Evolutionary conservation across 441 rosid genomes (phyloP).

Genomic region (Bocquillonia castaneifolia): DNA sequence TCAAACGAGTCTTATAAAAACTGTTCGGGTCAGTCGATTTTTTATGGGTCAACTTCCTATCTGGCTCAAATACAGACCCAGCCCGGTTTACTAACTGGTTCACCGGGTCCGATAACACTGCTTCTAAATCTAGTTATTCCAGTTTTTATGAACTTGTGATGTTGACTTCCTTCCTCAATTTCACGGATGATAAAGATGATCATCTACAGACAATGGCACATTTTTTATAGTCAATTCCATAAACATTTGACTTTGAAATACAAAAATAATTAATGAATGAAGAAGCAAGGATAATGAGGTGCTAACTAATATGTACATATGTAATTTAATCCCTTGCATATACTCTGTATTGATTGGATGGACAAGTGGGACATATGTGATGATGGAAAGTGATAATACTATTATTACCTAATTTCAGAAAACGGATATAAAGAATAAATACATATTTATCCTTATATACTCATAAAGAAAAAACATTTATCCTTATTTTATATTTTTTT

Average conservation of each 20-base stretch:
- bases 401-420: neutral
- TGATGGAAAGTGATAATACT: neutral
- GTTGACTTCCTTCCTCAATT: conserved; percentile 10
- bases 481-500: neutral
- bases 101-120: too few species aligned
- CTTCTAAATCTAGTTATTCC: neutral
- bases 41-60: too few species aligned
- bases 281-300: conserved; percentile 9
- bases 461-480: too few species aligned
- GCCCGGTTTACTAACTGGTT: too few species aligned
- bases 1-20: too few species aligned
- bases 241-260: conserved; percentile 3
- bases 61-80: too few species aligned
- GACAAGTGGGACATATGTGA: conserved; percentile 5
- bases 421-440: too few species aligned
- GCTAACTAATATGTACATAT: neutral
- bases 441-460: too few species aligned
- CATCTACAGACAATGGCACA: neutral
- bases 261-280: neutral
- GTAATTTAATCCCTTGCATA: neutral
- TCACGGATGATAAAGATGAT: neutral
- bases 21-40: too few species aligned
- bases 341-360: neutral
- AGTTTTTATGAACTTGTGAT: neutral
- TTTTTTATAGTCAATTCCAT: conserved; percentile 11